phyloP scores from a whole-genome alignment of 2,329 filamentous ascomycete species.

The Daldinia sp. region DNA sequence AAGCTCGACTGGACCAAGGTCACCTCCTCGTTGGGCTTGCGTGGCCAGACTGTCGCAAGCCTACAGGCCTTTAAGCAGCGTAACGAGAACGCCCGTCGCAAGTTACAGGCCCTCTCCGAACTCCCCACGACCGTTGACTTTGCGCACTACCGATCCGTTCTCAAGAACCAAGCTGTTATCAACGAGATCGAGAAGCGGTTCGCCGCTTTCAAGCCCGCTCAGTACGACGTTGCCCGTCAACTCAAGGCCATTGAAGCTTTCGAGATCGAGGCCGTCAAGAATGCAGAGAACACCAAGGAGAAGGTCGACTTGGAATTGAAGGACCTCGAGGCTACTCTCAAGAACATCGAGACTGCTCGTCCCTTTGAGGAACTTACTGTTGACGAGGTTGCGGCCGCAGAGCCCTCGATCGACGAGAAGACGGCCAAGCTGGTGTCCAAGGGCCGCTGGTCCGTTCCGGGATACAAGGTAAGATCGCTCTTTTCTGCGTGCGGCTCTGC shows the following conservation, averaged over 20 bases:
- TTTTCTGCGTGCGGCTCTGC: neutral
- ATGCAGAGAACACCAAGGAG: conserved; percentile 94
- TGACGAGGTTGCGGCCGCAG: conserved; percentile 92
- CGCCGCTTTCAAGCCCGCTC: conserved; percentile 86
- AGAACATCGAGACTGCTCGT: conserved; percentile 96
- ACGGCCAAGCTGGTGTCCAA: conserved; percentile 93
- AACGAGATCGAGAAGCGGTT: conserved; percentile 98
- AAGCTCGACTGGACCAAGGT: conserved; percentile 99
- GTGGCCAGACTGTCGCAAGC: conserved; percentile 89
- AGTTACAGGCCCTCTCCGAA: conserved; percentile 84
- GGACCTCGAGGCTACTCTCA: conserved; percentile 92
- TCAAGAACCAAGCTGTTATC: conserved; percentile 96
- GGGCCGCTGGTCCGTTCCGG: conserved; percentile 97
- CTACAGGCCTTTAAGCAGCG: conserved; percentile 99
- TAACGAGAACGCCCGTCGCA: conserved; percentile 98
- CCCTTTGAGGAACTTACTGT: conserved; percentile 98
- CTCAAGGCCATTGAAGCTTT: conserved; percentile 98
- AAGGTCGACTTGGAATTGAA: conserved; percentile 94
- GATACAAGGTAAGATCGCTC: conserved; percentile 84
- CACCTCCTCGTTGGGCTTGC: conserved; percentile 91
- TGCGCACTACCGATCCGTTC: conserved; percentile 83
- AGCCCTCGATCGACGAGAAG: conserved; percentile 97
- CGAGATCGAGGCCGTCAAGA: conserved; percentile 95
- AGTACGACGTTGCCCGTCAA: conserved; percentile 92
- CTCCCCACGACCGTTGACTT: conserved; percentile 91